phyloP scores from a whole-genome alignment of 331 rosid genomes.

The Malus hybrid region DNA sequence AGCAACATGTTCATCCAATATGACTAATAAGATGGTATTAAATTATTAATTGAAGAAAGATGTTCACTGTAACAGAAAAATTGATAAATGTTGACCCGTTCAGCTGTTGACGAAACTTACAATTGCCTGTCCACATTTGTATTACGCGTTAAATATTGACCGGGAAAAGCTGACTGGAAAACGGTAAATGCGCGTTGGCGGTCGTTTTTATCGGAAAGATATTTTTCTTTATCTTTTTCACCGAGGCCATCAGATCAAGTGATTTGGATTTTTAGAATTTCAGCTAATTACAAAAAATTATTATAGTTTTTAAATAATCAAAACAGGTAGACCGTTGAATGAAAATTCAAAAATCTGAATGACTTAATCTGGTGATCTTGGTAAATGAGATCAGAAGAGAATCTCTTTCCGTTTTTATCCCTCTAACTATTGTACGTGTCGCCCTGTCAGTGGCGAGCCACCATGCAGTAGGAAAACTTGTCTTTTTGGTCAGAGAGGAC shows the following conservation, averaged over 20 bases:
- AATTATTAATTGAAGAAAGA: not conserved
- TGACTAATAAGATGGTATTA: too few relatives aligned
- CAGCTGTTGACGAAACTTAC: not conserved
- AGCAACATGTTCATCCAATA: not conserved
- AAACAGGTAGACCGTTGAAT: accelerated
- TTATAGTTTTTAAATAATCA: accelerated
- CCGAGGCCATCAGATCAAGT: accelerated
- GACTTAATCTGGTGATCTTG: too few relatives aligned
- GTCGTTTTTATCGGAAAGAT: not conserved
- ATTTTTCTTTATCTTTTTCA: too few relatives aligned
- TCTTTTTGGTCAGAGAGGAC: too few relatives aligned
- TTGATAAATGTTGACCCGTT: not conserved
- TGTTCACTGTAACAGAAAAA: not conserved
- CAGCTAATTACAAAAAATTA: too few relatives aligned
- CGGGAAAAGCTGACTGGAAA: not conserved
- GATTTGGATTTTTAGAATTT: accelerated
- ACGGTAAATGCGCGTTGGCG: not conserved
- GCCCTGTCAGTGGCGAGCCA: too few relatives aligned
- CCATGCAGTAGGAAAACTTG: too few relatives aligned
- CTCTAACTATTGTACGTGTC: too few relatives aligned
- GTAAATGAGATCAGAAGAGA: accelerated
- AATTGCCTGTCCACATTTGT: not conserved
- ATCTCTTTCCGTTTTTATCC: too few relatives aligned
- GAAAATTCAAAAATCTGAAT: too few relatives aligned
- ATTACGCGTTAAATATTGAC: not conserved